These are phyloP conservation scores for Asclepias syriaca DNA, from an alignment of 257 asterid genomes.

Conservation along the genomic window DNA sequence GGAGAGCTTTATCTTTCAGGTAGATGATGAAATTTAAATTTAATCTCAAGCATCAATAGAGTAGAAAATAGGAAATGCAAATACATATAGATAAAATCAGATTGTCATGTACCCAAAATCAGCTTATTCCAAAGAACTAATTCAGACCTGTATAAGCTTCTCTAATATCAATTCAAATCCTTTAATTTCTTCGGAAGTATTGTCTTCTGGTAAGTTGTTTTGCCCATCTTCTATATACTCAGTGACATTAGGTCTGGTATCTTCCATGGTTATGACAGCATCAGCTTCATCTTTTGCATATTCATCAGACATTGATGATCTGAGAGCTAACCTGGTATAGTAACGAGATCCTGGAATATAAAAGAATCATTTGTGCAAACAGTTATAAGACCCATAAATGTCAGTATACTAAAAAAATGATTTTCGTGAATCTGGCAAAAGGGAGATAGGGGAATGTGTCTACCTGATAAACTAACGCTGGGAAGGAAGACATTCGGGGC, in stretches of 20 bases:
- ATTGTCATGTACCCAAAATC: neutral
- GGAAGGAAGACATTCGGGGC: neutral
- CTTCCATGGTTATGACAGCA: constrained; percentile 21
- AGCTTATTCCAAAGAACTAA: neutral
- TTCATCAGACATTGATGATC: constrained; percentile 25
- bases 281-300: constrained; percentile 25
- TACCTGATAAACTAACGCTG: constrained; percentile 20
- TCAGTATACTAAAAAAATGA: neutral
- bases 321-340: constrained; percentile 10
- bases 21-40: neutral
- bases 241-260: constrained; percentile 12
- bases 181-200: constrained; percentile 18
- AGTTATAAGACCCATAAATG: neutral
- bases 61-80: neutral
- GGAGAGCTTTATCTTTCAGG: neutral
- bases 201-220: constrained; percentile 19
- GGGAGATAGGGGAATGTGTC: neutral
- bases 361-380: neutral
- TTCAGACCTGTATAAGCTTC: constrained; percentile 29
- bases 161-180: constrained; percentile 16
- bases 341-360: constrained; percentile 16
- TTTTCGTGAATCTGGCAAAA: neutral
- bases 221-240: constrained; percentile 11
- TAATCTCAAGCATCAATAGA: neutral
- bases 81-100: neutral